Conservation (phyloP, 306 rosid species). For the Arachis stenosperma region DNA sequence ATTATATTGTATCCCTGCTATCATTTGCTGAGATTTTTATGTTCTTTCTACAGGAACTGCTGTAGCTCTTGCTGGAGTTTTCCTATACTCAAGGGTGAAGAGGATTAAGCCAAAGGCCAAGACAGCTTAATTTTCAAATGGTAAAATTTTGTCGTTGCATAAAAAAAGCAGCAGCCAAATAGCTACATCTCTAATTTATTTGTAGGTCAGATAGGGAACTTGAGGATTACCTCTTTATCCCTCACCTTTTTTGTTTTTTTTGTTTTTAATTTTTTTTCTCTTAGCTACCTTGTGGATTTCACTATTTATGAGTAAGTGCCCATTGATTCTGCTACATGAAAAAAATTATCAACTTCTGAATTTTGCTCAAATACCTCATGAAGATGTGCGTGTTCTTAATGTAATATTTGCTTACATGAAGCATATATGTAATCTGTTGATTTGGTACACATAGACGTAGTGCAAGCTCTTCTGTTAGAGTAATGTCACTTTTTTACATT, state of each 20-base stretch:
- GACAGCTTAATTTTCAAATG: slow-evolving; percentile 54
- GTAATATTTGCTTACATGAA: slow-evolving; percentile 17
- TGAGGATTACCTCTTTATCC: slow-evolving; percentile 25
- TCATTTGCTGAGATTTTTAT: slow-evolving; percentile 22
- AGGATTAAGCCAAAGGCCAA: slow-evolving; percentile 86
- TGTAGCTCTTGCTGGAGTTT: slow-evolving; percentile 88
- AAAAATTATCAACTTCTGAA: slow-evolving; percentile 15
- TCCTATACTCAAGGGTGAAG: slow-evolving; percentile 94
- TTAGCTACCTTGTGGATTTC: slow-evolving; percentile 30
- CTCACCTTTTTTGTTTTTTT: neutral
- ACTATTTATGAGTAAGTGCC: slow-evolving; percentile 34
- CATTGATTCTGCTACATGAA: slow-evolving; percentile 31
- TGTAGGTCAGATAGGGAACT: slow-evolving; percentile 56
- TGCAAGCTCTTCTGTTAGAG: slow-evolving; percentile 13
- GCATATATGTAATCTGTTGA: slow-evolving; percentile 19
- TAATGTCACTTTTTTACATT: slow-evolving; percentile 5
- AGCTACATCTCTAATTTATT: slow-evolving; percentile 45
- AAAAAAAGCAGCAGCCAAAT: neutral
- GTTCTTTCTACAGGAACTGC: slow-evolving; percentile 73
- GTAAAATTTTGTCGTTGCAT: slow-evolving; percentile 45
- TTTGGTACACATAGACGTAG: neutral
- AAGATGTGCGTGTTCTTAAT: slow-evolving; percentile 17
- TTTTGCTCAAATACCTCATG: slow-evolving; percentile 35
- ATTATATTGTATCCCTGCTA: neutral
- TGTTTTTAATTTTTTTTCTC: neutral